Conservation (phyloP, 1,284 basidiomycete genomes). For the Cutaneotrichosporon arboriforme region DNA sequence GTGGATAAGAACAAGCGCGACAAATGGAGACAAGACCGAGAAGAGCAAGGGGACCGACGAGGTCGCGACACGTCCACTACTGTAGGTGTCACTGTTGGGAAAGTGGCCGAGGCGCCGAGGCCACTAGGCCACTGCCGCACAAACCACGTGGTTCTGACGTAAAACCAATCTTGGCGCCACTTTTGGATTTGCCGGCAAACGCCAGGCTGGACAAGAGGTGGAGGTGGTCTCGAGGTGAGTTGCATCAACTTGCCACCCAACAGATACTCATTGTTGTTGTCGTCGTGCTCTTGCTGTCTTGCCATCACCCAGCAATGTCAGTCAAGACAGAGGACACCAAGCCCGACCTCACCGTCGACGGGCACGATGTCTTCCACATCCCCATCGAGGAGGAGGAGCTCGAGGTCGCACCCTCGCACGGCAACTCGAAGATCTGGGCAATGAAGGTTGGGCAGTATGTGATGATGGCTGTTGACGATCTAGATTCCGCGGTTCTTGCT, state of each 20-base stretch:
- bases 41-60: neutral
- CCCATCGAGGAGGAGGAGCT: conserved; percentile 34
- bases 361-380: conserved; percentile 18
- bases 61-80: no score
- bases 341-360: conserved; percentile 12
- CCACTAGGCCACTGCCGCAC: no score
- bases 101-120: no score
- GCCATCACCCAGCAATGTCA: conserved; percentile 5
- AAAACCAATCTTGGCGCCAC: no score
- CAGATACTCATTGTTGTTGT: neutral
- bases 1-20: neutral
- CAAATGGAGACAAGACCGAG: neutral
- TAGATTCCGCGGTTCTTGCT: conserved; percentile 52
- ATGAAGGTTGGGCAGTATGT: conserved; percentile 31
- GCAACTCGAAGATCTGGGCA: conserved; percentile 37
- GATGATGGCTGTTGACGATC: neutral
- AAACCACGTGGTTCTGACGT: no score
- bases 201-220: neutral
- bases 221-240: neutral
- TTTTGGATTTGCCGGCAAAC: no score
- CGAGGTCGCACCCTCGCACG: conserved; percentile 18
- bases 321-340: conserved; percentile 15
- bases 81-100: no score
- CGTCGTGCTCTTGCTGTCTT: neutral
- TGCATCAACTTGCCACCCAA: conserved; percentile 5